Percentiles rank a stretch among this genome's conserved stretches.
phyloP scores from a whole-genome alignment of 192 early-diverging fungal genomes.

The Gryganskiella cystojenkinii region DNA sequence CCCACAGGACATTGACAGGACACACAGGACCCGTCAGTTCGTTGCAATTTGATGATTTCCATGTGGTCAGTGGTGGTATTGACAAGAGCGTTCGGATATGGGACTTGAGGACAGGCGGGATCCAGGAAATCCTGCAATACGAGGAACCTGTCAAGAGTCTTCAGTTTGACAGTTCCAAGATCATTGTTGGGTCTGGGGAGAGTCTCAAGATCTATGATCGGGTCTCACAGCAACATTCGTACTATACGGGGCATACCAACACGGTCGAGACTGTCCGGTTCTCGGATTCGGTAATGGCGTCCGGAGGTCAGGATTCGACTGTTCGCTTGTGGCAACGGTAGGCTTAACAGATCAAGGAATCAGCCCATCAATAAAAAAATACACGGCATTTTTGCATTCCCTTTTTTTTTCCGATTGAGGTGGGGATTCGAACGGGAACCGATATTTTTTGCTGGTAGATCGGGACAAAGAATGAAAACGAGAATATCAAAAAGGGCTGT shows the following conservation, averaged over 20 bases:
- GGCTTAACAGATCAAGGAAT: neutral
- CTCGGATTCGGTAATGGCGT: slow-evolving; percentile 58
- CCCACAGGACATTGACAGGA: slow-evolving; percentile 73
- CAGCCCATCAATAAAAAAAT: no score
- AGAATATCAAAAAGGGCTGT: no score
- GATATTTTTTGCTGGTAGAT: no score
- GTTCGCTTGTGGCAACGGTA: slow-evolving; percentile 75
- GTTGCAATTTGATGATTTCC: slow-evolving; percentile 74
- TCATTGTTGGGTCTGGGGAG: slow-evolving; percentile 64
- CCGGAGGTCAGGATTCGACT: slow-evolving; percentile 70
- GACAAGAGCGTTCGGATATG: slow-evolving; percentile 77
- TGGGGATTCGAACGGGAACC: no score
- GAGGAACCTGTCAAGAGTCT: slow-evolving; percentile 60
- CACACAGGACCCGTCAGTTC: slow-evolving; percentile 70
- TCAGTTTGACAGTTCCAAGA: slow-evolving; percentile 67
- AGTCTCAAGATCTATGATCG: slow-evolving; percentile 67
- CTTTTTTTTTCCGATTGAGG: no score
- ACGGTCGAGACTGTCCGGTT: slow-evolving; percentile 55
- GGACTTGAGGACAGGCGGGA: slow-evolving; percentile 77
- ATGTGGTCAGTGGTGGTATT: slow-evolving; percentile 77
- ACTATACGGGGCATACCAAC: slow-evolving; percentile 61
- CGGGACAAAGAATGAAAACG: no score
- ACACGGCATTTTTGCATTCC: no score
- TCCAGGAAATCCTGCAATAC: slow-evolving; percentile 68
- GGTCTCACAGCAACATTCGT: slow-evolving; percentile 71